Base-by-base conservation (phyloP, 2,329 filamentous ascomycete species). In the Venturia oleaginea region DNA sequence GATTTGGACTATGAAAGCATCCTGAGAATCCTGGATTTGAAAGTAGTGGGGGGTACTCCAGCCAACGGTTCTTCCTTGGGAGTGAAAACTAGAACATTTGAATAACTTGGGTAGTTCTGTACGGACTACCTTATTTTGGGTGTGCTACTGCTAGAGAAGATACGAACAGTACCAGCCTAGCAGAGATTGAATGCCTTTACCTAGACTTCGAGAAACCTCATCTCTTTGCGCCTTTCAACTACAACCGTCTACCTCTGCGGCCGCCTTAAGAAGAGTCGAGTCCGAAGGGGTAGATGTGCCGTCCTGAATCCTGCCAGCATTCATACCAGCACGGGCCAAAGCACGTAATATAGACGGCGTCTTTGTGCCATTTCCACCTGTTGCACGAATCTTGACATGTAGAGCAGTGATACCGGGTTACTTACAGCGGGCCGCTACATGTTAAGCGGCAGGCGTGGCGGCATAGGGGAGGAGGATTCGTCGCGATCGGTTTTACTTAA, bases 221-320 rank as follows among this genome's bases (percentile, higher is more conserved):
- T 40, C 43, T 27, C 43, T 48, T 22, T 27, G 43, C 43, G 22
- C 24, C 43, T 48, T 24, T n/a, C 43, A 48, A 27, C 43, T n/a
- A 99, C 82, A 99, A 90, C 96, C 94, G 93, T 84, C 94, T 94
- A 97, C 94, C 94, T 90, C 94, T 92, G 83, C 94, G 92, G 96
- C 94, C 94, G 85, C 94, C 94, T 91, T 99, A 99, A 80, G 91
- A 96, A 10, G 13, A 40, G 8, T 40, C 38, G 4, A 15, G 83
- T 99, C 94, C 81, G 94, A 99, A 75, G 94, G 94, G 68, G 94
- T 99, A 75, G 94, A 94, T 75, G 94, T 99, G 71, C 99, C 94
- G 80, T 99, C 94, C 89, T 99, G 94, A 76, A 99, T 99, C 78
- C 94, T 90, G 79, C 94, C 94, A 76, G 99, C 99, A 86, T 92